These are phyloP conservation scores for Grammothele lineata DNA, from an alignment of 768 basidiomycete genomes.

Conservation along the genomic window DNA sequence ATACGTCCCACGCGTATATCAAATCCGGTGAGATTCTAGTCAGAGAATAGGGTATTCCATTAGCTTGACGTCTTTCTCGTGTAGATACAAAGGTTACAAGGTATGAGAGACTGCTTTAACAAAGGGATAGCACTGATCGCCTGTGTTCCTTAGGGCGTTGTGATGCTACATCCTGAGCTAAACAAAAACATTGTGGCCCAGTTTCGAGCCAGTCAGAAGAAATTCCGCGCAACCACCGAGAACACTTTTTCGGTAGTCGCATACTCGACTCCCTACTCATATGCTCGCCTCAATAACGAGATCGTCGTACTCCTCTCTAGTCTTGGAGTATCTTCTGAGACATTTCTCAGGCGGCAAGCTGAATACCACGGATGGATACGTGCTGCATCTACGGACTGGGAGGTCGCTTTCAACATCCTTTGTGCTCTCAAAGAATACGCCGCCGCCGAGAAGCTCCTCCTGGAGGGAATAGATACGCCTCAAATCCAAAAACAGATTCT, in stretches of 20 bases:
- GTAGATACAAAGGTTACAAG: constrained; percentile 66
- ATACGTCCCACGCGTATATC: constrained; percentile 60
- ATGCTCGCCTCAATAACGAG: constrained; percentile 66
- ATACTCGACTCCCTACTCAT: constrained; percentile 58
- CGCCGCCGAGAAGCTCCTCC: constrained; percentile 47
- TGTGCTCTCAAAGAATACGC: constrained; percentile 46
- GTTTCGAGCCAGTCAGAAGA: constrained; percentile 69
- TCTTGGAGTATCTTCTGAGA: constrained; percentile 54
- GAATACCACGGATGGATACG: constrained; percentile 58
- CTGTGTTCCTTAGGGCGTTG: constrained; percentile 40
- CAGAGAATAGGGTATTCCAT: too few species aligned
- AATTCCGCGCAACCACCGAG: constrained; percentile 53
- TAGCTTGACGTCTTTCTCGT: background rate
- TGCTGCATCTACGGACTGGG: constrained; percentile 42
- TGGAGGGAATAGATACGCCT: constrained; percentile 49
- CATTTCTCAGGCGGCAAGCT: constrained; percentile 49
- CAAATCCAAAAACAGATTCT: constrained; percentile 39
- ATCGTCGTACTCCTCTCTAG: constrained; percentile 63
- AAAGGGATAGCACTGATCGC: background rate
- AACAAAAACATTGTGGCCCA: constrained; percentile 46
- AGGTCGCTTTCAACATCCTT: constrained; percentile 52
- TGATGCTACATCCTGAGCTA: constrained; percentile 62
- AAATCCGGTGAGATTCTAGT: constrained; percentile 45
- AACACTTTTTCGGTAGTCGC: constrained; percentile 66
- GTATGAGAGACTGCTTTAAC: background rate